Conservation (phyloP, 2,329 filamentous ascomycete genomes). For the Penicillium brasilianum region DNA sequence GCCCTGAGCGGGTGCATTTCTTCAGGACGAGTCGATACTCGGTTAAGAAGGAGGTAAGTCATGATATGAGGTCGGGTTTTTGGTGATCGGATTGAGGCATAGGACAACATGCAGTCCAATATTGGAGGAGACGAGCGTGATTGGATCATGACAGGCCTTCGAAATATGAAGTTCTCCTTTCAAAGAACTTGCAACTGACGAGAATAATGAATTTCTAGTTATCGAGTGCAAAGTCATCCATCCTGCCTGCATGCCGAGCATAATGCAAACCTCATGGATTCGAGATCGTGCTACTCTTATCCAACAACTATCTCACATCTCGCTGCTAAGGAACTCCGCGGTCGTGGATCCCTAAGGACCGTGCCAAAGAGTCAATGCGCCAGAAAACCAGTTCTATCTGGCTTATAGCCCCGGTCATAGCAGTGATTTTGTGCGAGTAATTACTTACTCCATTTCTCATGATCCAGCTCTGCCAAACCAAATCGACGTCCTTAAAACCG, state of each 20-base stretch:
- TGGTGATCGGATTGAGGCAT: neutral
- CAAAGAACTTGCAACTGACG: neutral
- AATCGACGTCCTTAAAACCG: too few relatives aligned
- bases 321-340: neutral
- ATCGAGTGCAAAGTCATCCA: neutral
- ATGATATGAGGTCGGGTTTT: neutral
- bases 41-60: neutral
- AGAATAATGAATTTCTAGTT: neutral
- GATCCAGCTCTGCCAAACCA: too few relatives aligned
- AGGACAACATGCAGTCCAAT: too few relatives aligned
- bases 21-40: neutral
- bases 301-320: neutral
- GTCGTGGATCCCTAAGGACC: neutral
- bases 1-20: too few relatives aligned
- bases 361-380: neutral
- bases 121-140: too few relatives aligned
- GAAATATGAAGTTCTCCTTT: neutral
- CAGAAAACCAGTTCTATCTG: too few relatives aligned
- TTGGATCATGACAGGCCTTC: neutral
- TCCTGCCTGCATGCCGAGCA: neutral
- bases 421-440: too few relatives aligned
- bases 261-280: neutral
- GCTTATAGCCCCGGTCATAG: too few relatives aligned
- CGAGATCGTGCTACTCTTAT: neutral
- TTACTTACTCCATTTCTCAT: too few relatives aligned